A percentile compares a stretch with the other conserved stretches of the same genome.
Evolutionary conservation across 768 basidiomycete species (phyloP).

Genomic region (Rhodotorula diobovata): DNA sequence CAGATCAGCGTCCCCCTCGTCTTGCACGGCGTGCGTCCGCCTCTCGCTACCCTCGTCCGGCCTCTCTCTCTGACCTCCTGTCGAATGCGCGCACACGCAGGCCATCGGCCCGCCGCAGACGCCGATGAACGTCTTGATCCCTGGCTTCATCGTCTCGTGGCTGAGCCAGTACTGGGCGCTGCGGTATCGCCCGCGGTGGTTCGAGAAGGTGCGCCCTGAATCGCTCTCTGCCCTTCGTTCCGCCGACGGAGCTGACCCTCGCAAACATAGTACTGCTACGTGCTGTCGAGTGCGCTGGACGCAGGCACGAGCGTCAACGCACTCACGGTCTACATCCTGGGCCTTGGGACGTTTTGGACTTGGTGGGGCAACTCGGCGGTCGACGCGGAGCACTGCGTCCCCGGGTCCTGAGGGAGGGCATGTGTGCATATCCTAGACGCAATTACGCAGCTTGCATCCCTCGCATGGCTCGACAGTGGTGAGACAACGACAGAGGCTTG

Average conservation of each 20-base stretch:
- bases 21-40: constrained; percentile 36
- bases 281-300: constrained; percentile 41
- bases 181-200: constrained; percentile 37
- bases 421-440: background rate
- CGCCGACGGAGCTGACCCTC: background rate
- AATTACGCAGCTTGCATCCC: too few species aligned
- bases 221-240: too few species aligned
- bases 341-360: constrained; percentile 2
- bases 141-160: constrained; percentile 40
- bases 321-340: constrained; percentile 34
- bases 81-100: background rate
- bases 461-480: too few species aligned
- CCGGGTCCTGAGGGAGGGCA: constrained; percentile 9
- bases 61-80: too few species aligned
- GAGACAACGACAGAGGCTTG: too few species aligned
- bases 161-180: constrained; percentile 39
- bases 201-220: constrained; percentile 28
- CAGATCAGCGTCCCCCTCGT: constrained; percentile 40
- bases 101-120: constrained; percentile 40
- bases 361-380: constrained; percentile 37
- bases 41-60: background rate
- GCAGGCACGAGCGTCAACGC: constrained; percentile 43
- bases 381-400: constrained; percentile 33
- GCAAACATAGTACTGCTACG: constrained; percentile 32
- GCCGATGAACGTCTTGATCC: constrained; percentile 42